A percentile compares a stretch with the other conserved stretches of the same genome.
These are phyloP conservation scores for Heterobasidion parviporum DNA, from an alignment of 1,284 basidiomycete species.

Conservation along the genomic window DNA sequence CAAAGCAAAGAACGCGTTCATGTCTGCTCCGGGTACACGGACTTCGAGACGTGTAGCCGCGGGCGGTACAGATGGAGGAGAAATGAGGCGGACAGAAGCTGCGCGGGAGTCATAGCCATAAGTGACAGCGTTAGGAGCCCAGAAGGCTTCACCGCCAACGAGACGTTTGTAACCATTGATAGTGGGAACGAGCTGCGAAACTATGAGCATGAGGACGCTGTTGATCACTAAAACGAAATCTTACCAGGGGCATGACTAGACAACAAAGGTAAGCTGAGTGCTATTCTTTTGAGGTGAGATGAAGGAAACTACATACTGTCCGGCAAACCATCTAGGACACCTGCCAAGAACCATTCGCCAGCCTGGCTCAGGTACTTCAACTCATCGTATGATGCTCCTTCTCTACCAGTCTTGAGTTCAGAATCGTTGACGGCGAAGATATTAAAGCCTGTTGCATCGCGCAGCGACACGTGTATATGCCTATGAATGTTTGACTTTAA, in stretches of 20 bases:
- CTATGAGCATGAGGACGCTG: not conserved
- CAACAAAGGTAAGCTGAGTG: not conserved
- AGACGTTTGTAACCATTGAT: slow-evolving; percentile 98
- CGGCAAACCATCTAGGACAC: slow-evolving; percentile 80
- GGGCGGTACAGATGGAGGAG: slow-evolving; percentile 77
- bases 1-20: slow-evolving; percentile 87
- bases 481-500: slow-evolving; percentile 27
- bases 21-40: slow-evolving; percentile 93
- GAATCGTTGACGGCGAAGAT: slow-evolving; percentile 66
- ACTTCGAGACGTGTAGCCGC: slow-evolving; percentile 84
- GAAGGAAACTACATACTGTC: slow-evolving; percentile 51
- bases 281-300: not conserved
- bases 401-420: slow-evolving; percentile 47
- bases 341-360: slow-evolving; percentile 91
- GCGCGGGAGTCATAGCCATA: slow-evolving; percentile 95
- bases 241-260: slow-evolving; percentile 57
- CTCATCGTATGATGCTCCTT: slow-evolving; percentile 68
- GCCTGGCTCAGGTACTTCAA: slow-evolving; percentile 77
- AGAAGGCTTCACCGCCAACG: slow-evolving; percentile 89
- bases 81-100: slow-evolving; percentile 86
- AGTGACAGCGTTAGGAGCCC: slow-evolving; percentile 89
- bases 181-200: slow-evolving; percentile 73
- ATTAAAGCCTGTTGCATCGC: slow-evolving; percentile 64
- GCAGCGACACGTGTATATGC: slow-evolving; percentile 88
- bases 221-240: slow-evolving; percentile 5